These are phyloP conservation scores for Fusarium liriodendri DNA, from an alignment of 2,329 filamentous ascomycete species.

Conservation along the genomic window DNA sequence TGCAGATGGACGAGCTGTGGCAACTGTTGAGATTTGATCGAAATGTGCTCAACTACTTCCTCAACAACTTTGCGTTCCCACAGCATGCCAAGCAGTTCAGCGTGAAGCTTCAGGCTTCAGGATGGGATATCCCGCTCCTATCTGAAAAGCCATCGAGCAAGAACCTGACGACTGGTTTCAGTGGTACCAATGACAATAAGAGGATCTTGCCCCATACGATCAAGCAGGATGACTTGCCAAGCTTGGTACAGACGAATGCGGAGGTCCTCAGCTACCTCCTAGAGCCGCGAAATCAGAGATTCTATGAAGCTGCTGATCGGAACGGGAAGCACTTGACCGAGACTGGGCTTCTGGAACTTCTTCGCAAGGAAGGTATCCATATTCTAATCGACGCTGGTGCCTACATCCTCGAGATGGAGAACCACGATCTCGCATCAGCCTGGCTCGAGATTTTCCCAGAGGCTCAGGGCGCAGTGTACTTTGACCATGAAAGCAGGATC, in stretches of 20 bases:
- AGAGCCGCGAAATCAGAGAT: constrained; percentile 60
- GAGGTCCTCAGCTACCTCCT: constrained; percentile 71
- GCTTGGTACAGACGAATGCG: constrained; percentile 70
- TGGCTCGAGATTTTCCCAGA: constrained; percentile 61
- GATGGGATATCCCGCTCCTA: constrained; percentile 73
- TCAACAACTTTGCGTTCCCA: constrained; percentile 74
- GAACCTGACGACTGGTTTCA: constrained; percentile 72
- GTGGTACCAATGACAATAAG: constrained; percentile 76
- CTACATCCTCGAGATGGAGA: constrained; percentile 71
- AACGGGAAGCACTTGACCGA: constrained; percentile 51
- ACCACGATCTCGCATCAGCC: constrained; percentile 56
- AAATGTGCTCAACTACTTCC: constrained; percentile 66
- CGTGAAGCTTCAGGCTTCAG: constrained; percentile 71
- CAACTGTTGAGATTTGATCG: constrained; percentile 56
- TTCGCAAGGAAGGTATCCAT: constrained; percentile 49
- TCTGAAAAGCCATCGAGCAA: background rate
- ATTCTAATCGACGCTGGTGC: constrained; percentile 74
- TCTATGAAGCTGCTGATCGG: constrained; percentile 47
- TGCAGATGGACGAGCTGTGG: constrained; percentile 64
- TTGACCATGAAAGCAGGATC: constrained; percentile 51
- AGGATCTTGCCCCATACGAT: constrained; percentile 71
- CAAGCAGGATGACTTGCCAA: constrained; percentile 67
- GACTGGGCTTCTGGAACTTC: constrained; percentile 3
- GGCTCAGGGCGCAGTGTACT: constrained; percentile 64
- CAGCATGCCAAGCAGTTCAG: constrained; percentile 72